phyloP scores from a whole-genome alignment of 1,139 yeast species.

The Debaryomyces fabryi region DNA sequence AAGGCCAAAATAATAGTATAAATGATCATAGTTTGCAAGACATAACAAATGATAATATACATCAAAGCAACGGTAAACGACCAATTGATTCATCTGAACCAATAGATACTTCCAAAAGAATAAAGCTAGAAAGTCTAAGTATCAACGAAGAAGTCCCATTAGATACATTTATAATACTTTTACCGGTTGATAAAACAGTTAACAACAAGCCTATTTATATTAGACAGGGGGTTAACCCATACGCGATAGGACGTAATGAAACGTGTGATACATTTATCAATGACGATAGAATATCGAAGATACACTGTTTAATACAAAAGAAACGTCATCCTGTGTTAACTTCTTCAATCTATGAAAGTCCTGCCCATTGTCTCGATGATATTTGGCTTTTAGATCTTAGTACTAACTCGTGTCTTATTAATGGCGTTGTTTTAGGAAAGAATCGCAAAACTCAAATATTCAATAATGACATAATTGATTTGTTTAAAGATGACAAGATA shows the following conservation, averaged over 20 bases:
- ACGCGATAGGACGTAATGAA: constrained; percentile 65
- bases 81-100: not conserved
- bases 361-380: constrained; percentile 69
- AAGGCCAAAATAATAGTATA: not conserved
- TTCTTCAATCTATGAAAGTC: constrained; percentile 59
- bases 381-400: constrained; percentile 84
- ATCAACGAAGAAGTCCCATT: constrained; percentile 18
- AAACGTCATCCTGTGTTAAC: constrained; percentile 59
- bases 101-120: constrained; percentile 1
- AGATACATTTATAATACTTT: constrained; percentile 34
- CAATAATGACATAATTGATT: constrained; percentile 64
- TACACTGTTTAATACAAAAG: constrained; percentile 73
- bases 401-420: constrained; percentile 77
- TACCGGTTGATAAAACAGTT: constrained; percentile 35
- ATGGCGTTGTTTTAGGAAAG: constrained; percentile 59
- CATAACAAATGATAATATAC: constrained; percentile 2
- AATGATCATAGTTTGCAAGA: not conserved
- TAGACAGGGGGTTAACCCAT: constrained; percentile 64
- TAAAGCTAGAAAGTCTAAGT: constrained; percentile 1
- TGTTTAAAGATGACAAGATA: constrained; percentile 62
- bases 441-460: constrained; percentile 62
- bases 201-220: constrained; percentile 51
- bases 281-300: constrained; percentile 79
- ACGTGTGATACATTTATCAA: constrained; percentile 60
- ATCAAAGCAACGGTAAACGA: not conserved